Base-by-base conservation (phyloP, 1,139 yeast genomes). In the Yamadazyma oceani region DNA sequence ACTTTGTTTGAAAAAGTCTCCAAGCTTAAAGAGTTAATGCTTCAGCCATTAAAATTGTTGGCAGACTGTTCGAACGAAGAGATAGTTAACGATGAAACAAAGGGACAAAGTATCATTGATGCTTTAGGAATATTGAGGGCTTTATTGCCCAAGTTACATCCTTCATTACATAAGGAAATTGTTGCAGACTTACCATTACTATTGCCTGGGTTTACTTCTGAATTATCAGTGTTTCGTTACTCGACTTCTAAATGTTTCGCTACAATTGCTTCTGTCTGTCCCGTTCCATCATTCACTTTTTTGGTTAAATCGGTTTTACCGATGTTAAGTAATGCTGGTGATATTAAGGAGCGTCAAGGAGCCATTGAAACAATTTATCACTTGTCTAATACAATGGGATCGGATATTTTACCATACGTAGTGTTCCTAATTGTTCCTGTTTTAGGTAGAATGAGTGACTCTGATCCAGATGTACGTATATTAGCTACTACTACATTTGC, bases 401-500 rank as follows among this genome's bases (percentile, higher is more conserved):
- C 88, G 4, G 85, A 80, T 46, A 88, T 94, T 41, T 68, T 94
- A 41, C 99, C 99, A 0, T 94, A 92, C 60, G 90, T 94, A 36
- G 96, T 94, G 26, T 94, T 92, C 59, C 74, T 94, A 54, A 88
- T 94, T 58, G 97, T 94, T 17, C 98, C 99, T 12, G 89, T 92
- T 1, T 69, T 94, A 51, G 99, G 98, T 35, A 78, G 98, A 58
- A 94, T 94, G 98, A 89, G 97, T 70, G 99, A 94, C 62, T 75
- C 96, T 2, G 89, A 90, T 55, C 78, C 76, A 40, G 96, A 89
- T 57, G 83, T 90, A n/a, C 79, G 99, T 53, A 74, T 85, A 15
- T 65, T 94, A 39, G 95, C 98, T 0, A 90, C 98, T 0, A 88
- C 97, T 0, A 88, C 98, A 0, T 94, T 94, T 74, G 99, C 99